phyloP scores from a whole-genome alignment of 2,329 filamentous ascomycete genomes.

The Cordyceps cateniannulata region DNA sequence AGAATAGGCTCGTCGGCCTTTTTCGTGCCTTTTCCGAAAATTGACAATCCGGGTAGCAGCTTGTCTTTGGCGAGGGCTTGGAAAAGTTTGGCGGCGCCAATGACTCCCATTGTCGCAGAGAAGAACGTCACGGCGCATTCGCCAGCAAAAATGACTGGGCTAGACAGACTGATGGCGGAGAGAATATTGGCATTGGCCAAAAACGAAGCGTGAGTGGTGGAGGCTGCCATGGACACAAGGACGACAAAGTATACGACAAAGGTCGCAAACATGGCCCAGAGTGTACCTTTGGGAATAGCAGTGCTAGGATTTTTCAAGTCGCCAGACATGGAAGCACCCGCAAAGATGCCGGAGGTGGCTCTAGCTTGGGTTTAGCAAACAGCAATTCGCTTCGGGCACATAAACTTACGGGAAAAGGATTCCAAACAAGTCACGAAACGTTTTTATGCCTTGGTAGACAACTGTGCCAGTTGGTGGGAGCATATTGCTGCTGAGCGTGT shows the following conservation, averaged over 20 bases:
- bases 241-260: conserved; percentile 71
- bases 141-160: conserved; percentile 66
- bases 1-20: conserved; percentile 67
- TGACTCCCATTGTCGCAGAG: conserved; percentile 80
- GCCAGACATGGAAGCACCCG: conserved; percentile 84
- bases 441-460: conserved; percentile 56
- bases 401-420: conserved; percentile 65
- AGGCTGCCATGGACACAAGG: conserved; percentile 70
- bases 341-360: conserved; percentile 51
- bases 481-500: conserved; percentile 68
- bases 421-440: conserved; percentile 76
- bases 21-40: conserved; percentile 69
- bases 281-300: conserved; percentile 76
- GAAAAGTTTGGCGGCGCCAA: conserved; percentile 76
- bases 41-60: conserved; percentile 65
- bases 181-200: conserved; percentile 73
- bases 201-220: conserved; percentile 67
- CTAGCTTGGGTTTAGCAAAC: conserved; percentile 21
- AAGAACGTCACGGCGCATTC: conserved; percentile 81
- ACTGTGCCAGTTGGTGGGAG: conserved; percentile 61
- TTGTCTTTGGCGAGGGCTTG: conserved; percentile 77
- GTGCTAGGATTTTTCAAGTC: conserved; percentile 77
- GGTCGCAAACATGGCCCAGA: conserved; percentile 70
- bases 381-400: conserved; percentile 41
- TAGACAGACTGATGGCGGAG: conserved; percentile 72